Percentiles rank a stretch among this genome's conserved stretches.
phyloP scores from a whole-genome alignment of 2,329 filamentous ascomycete species.

The Sordariomycetes sp. region DNA sequence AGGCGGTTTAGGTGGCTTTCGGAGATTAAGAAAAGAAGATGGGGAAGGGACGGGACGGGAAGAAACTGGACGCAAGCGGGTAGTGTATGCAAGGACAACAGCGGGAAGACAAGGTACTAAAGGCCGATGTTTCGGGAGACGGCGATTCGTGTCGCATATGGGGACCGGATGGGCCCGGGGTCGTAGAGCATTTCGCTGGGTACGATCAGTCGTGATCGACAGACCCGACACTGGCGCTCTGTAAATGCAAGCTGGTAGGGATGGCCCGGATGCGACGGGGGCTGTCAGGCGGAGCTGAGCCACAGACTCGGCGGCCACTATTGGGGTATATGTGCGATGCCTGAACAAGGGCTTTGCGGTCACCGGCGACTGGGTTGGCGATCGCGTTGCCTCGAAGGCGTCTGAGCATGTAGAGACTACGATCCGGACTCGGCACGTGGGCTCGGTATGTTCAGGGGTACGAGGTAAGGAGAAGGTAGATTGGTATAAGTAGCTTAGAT shows the following conservation, averaged over 20 bases:
- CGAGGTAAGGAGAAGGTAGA: neutral
- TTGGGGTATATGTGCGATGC: neutral
- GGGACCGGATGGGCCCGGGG: constrained; percentile 3
- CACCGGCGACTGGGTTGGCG: neutral
- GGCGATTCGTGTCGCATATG: constrained; percentile 3
- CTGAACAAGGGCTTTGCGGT: neutral
- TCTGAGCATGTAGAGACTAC: neutral
- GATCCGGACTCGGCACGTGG: neutral
- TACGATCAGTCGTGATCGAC: constrained; percentile 6
- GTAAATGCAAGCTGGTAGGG: neutral
- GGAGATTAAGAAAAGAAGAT: constrained; percentile 6
- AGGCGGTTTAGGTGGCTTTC: neutral
- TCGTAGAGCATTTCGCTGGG: constrained; percentile 4
- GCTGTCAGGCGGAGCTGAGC: neutral
- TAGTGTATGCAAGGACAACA: neutral
- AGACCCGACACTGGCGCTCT: constrained; percentile 4
- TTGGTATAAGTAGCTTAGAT: neutral
- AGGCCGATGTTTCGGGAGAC: constrained; percentile 3
- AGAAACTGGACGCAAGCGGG: constrained; percentile 4
- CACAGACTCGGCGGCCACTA: neutral
- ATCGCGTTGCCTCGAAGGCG: neutral
- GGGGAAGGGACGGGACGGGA: constrained; percentile 6
- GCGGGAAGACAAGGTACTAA: neutral
- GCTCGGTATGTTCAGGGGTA: neutral
- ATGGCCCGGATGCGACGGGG: neutral